A percentile compares a stretch with the other conserved stretches of the same genome.
Conservation (phyloP, 2,329 filamentous ascomycete genomes). For the Aaosphaeria pasadenensis region DNA sequence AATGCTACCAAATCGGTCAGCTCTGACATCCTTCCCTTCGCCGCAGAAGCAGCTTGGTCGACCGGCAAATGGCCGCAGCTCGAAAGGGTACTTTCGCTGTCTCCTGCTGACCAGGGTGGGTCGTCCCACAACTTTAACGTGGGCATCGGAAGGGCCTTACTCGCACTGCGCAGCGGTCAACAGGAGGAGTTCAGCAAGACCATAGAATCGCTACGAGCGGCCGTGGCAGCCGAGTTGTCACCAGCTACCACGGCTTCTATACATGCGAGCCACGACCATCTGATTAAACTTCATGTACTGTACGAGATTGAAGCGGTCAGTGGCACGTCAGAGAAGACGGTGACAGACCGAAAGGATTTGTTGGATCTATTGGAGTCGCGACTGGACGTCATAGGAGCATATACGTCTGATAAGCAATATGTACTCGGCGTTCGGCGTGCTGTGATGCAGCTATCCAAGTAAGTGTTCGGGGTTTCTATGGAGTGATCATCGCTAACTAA, state of each 20-base stretch:
- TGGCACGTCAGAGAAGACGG: conserved; percentile 33
- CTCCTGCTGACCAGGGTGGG: conserved; percentile 37
- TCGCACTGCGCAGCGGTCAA: conserved; percentile 56
- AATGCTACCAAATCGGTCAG: conserved; percentile 36
- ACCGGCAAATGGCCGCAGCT: conserved; percentile 78
- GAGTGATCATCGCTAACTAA: background rate
- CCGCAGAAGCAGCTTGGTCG: conserved; percentile 88
- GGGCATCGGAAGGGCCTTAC: conserved; percentile 67
- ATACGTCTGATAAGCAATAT: conserved; percentile 91
- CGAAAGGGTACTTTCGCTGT: conserved; percentile 55
- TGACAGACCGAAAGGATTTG: conserved; percentile 30
- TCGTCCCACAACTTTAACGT: conserved; percentile 72
- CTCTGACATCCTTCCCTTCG: conserved; percentile 68
- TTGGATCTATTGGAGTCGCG: conserved; percentile 65
- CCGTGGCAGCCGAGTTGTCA: conserved; percentile 71
- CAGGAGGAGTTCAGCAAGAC: conserved; percentile 52
- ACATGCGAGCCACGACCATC: conserved; percentile 77
- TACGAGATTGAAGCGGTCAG: conserved; percentile 82
- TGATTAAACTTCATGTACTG: conserved; percentile 82
- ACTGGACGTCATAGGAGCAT: conserved; percentile 86
- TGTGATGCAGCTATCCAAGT: conserved; percentile 76
- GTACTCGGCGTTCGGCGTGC: conserved; percentile 82
- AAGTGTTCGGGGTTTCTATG: conserved; percentile 28
- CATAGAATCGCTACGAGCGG: conserved; percentile 65
- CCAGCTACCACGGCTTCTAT: conserved; percentile 75